Base-by-base conservation (phyloP, 495 filamentous ascomycete genomes). In the Talaromyces thailandensis region DNA sequence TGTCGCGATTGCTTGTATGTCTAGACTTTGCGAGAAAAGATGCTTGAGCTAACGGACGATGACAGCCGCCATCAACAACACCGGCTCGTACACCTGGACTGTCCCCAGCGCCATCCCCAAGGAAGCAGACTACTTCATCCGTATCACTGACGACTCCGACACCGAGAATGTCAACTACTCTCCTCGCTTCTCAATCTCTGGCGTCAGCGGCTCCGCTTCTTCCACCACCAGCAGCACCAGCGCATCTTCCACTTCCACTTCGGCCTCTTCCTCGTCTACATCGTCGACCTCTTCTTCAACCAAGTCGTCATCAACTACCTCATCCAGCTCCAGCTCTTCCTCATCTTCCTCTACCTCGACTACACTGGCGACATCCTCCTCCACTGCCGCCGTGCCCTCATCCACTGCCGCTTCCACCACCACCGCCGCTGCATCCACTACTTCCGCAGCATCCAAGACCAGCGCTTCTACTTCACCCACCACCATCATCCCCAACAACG, bases 51-150 rank as follows among this genome's bases (percentile, higher is more conserved):
- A 60, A 31, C 18, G 18, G 11, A 68, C 74, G 60, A 69, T 61
- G 60, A 14, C 56, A 87, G 84, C 75, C 24, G 67, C 68, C 64
- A 79, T 86, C 66, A 56, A 68, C 55, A 88, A 88, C 77, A 75
- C 74, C 51, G 86, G 86, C 64, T 75, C 69, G 63, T 86, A 74
- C 75, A 80, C 77, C 63, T 87, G 84, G 81, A 73, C 71, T n/a
- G 73, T 80, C 7, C 74, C 76, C 48, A 60, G 72, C 53, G 61
- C 73, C 56, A 70, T 83, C 55, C 70, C 71, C 35, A 71, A 68
- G 62, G 73, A 77, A 62, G 68, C 68, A 24, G 79, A 83, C 69
- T 87, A 87, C 75, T 80, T 84, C 32, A 75, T 88, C 60, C 73
- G 85, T 65, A 88, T 87, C 62, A 68, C 82, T 63, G 68, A 74